These are phyloP conservation scores for Beauveria pseudobassiana DNA, from an alignment of 2,329 filamentous ascomycete species.

Conservation along the genomic window DNA sequence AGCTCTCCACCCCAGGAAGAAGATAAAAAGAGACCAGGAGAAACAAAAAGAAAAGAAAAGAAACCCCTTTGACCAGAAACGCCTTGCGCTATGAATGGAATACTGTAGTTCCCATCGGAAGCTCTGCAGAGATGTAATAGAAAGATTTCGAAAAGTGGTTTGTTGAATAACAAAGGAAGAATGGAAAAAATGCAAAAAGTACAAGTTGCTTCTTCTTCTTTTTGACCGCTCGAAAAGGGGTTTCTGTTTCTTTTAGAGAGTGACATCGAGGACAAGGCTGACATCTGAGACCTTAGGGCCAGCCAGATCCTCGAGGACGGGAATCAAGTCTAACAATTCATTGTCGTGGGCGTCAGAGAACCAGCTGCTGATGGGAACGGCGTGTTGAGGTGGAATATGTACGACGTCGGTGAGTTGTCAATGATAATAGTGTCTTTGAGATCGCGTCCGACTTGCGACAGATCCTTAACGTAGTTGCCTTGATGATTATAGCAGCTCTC, in stretches of 20 bases:
- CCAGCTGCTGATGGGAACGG: conserved; percentile 99
- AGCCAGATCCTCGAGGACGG: conserved; percentile 94
- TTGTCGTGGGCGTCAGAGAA: conserved; percentile 99
- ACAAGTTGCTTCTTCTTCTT: conserved; percentile 7
- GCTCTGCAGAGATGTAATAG: conserved; percentile 10
- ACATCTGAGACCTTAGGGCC: conserved; percentile 86
- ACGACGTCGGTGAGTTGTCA: conserved; percentile 97
- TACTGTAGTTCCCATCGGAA: conserved; percentile 12
- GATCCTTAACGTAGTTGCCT: conserved; percentile 98
- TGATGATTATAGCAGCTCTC: conserved; percentile 99
- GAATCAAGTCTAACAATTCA: conserved; percentile 93
- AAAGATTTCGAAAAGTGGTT: conserved; percentile 7
- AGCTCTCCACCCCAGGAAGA: conserved; percentile 10
- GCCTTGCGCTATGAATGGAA: conserved; percentile 46
- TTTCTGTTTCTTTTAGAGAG: conserved; percentile 43
- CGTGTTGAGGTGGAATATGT: conserved; percentile 99
- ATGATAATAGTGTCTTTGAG: conserved; percentile 98
- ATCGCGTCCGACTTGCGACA: conserved; percentile 93
- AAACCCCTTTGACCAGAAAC: conserved; percentile 40
- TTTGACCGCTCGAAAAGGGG: conserved; percentile 10
- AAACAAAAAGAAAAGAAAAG: conserved; percentile 34
- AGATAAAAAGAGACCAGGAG: conserved; percentile 16
- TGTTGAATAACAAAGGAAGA: conserved; percentile 21
- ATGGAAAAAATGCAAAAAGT: conserved; percentile 19
- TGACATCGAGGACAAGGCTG: conserved; percentile 93